Conservation (phyloP, 208 protist genomes). For the Trypanosoma vivax region DNA sequence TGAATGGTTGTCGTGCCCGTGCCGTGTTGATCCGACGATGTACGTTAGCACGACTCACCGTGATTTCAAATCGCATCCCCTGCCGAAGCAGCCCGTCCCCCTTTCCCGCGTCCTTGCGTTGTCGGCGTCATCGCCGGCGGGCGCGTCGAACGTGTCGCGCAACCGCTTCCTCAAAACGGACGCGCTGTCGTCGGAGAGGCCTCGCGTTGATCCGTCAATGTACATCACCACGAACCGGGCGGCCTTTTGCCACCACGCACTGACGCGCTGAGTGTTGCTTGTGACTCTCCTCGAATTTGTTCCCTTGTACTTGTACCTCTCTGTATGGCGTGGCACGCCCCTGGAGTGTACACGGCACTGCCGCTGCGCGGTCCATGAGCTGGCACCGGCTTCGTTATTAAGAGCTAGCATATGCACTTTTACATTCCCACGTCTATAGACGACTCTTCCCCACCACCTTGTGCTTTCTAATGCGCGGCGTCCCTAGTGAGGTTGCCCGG, state of each 20-base stretch:
- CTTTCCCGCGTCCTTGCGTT: neutral
- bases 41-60: slow-evolving; percentile 21
- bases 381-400: too few species aligned
- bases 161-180: slow-evolving; percentile 1
- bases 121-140: slow-evolving; percentile 8
- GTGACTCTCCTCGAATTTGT: neutral
- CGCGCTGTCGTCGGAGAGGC: neutral
- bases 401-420: too few species aligned
- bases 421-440: too few species aligned
- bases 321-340: too few species aligned
- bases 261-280: slow-evolving; percentile 1
- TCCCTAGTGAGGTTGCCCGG: too few species aligned
- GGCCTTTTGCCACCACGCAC: slow-evolving; percentile 1
- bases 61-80: slow-evolving; percentile 18
- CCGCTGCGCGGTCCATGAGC: too few species aligned
- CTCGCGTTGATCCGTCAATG: slow-evolving; percentile 40
- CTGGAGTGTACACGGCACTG: too few species aligned
- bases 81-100: neutral
- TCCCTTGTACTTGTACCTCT: neutral
- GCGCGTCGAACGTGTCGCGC: slow-evolving; percentile 17
- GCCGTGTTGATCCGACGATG: slow-evolving; percentile 20
- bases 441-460: too few species aligned
- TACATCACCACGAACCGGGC: slow-evolving; percentile 15
- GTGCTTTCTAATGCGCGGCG: too few species aligned
- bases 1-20: slow-evolving; percentile 18